Conservation (phyloP, 176 grass and related monocot species). For the Paspalum vaginatum region DNA sequence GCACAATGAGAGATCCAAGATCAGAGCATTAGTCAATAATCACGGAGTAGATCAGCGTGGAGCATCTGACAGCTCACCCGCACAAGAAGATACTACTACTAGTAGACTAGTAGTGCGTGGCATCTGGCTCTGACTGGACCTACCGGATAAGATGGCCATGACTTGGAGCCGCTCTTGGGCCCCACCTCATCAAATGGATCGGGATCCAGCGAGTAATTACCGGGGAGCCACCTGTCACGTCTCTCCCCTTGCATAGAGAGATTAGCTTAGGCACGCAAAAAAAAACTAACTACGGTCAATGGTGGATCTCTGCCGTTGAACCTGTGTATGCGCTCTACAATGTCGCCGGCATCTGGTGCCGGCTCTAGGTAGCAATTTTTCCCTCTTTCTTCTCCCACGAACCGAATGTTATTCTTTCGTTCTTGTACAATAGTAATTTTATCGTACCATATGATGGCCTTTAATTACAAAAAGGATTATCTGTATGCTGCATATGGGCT, state of each 20-base stretch:
- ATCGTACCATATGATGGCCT: too few relatives aligned
- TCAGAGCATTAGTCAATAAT: not conserved
- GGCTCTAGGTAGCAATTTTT: too few relatives aligned
- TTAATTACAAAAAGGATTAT: too few relatives aligned
- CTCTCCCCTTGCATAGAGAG: not conserved
- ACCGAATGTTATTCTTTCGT: too few relatives aligned
- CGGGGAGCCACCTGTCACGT: not conserved
- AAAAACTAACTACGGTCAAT: not conserved
- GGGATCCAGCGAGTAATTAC: not conserved
- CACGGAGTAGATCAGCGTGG: not conserved
- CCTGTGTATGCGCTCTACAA: not conserved
- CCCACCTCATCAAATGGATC: slow-evolving; percentile 33
- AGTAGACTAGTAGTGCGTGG: slow-evolving; percentile 33
- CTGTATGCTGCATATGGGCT: too few relatives aligned
- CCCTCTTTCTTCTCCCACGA: too few relatives aligned
- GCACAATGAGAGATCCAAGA: not conserved
- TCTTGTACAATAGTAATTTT: too few relatives aligned
- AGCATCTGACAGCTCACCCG: slow-evolving; percentile 25
- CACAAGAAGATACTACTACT: not conserved
- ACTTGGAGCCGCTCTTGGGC: not conserved
- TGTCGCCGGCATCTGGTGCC: not conserved
- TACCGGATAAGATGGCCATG: slow-evolving; percentile 44
- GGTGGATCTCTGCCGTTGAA: not conserved
- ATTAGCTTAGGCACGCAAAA: not conserved
- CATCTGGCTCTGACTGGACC: not conserved